Evolutionary conservation across 192 early-diverging fungal genomes (phyloP).

Genomic region (Coemansia sp.): DNA sequence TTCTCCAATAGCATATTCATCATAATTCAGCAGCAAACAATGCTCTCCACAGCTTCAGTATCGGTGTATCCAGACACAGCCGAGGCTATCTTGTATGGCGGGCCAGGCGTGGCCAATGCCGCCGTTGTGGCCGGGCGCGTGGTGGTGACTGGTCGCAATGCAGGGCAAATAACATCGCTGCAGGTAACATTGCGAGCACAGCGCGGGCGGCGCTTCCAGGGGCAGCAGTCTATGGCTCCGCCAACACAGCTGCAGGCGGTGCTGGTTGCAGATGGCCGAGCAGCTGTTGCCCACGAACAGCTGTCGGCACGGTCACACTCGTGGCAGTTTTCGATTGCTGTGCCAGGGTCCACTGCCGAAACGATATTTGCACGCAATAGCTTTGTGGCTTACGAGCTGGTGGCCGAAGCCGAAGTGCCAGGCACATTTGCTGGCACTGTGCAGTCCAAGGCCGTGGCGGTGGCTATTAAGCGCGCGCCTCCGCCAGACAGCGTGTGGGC

Average conservation of each 20-base stretch:
- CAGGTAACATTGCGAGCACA: slow-evolving; percentile 37
- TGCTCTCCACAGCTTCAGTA: slow-evolving; percentile 25
- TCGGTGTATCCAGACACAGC: slow-evolving; percentile 21
- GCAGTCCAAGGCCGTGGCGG: slow-evolving; percentile 22
- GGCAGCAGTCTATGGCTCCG: slow-evolving; percentile 22
- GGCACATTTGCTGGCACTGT: slow-evolving; percentile 8
- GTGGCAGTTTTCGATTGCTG: slow-evolving; percentile 34
- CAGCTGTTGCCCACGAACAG: slow-evolving; percentile 9
- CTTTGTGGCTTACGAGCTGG: slow-evolving; percentile 43
- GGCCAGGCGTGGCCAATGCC: slow-evolving; percentile 29
- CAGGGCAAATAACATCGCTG: slow-evolving; percentile 22
- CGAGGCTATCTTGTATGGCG: slow-evolving; percentile 36
- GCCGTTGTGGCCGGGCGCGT: slow-evolving; percentile 36
- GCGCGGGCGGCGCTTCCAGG: slow-evolving; percentile 33
- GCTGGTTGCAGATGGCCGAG: slow-evolving; percentile 21
- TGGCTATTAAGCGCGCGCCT: slow-evolving; percentile 41
- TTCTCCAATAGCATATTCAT: neutral
- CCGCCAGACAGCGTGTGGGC: slow-evolving; percentile 31
- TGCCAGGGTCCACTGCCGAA: slow-evolving; percentile 37
- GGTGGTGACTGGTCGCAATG: slow-evolving; percentile 13
- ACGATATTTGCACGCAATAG: slow-evolving; percentile 18
- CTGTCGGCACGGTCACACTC: slow-evolving; percentile 18
- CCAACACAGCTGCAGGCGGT: slow-evolving; percentile 10
- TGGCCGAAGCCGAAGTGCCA: slow-evolving; percentile 25
- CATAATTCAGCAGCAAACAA: slow-evolving; percentile 7